A percentile compares a stretch with the other conserved stretches of the same genome.
Conservation (phyloP, 352 stramenopile species). For the Globisporangium polare region DNA sequence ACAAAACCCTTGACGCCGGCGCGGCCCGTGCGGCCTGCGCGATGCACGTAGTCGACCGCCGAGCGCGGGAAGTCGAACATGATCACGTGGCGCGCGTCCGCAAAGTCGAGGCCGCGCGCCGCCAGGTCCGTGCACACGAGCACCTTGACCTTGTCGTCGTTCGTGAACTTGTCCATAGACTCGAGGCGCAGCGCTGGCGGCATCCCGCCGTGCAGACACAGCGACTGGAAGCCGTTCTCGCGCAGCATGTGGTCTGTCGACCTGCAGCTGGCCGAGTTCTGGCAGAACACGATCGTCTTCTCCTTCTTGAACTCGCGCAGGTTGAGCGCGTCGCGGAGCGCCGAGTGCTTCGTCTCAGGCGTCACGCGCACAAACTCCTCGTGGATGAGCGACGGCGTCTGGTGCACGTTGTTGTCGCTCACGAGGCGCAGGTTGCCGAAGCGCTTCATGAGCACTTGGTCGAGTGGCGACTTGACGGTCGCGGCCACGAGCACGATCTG, state of each 20-base stretch:
- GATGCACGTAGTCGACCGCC: constrained; percentile 93
- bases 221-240: constrained; percentile 60
- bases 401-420: constrained; percentile 65
- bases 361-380: constrained; percentile 69
- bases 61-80: constrained; percentile 93
- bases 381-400: constrained; percentile 49
- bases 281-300: constrained; percentile 79
- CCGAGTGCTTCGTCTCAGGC: constrained; percentile 64
- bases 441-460: constrained; percentile 67
- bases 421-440: constrained; percentile 62
- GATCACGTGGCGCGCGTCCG: constrained; percentile 86
- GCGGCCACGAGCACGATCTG: constrained; percentile 74
- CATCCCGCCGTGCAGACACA: constrained; percentile 80
- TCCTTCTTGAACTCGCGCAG: constrained; percentile 29
- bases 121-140: constrained; percentile 93
- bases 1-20: constrained; percentile 57
- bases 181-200: constrained; percentile 45
- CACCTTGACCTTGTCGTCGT: constrained; percentile 47
- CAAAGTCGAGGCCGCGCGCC: constrained; percentile 90
- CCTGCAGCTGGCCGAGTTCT: constrained; percentile 63
- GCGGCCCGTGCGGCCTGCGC: constrained; percentile 67
- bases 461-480: constrained; percentile 62
- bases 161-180: constrained; percentile 50
- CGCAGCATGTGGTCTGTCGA: constrained; percentile 83
- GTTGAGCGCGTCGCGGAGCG: constrained; percentile 52